A percentile compares a stretch with the other conserved stretches of the same genome.
These are phyloP conservation scores for Plectosphaerella sp. DNA, from an alignment of 2,329 filamentous ascomycete genomes.

Conservation along the genomic window DNA sequence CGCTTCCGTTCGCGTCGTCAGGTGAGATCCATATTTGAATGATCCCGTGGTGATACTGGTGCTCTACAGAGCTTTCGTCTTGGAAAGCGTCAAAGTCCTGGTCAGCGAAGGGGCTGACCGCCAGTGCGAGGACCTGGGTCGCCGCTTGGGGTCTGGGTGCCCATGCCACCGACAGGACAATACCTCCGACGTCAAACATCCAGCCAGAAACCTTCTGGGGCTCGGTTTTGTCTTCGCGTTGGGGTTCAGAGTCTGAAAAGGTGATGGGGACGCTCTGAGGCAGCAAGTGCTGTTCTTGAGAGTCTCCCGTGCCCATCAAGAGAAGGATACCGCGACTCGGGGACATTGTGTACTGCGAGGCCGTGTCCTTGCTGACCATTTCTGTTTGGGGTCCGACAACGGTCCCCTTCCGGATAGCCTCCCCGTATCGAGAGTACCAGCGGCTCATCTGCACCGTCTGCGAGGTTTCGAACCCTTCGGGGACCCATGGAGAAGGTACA, in stretches of 20 bases:
- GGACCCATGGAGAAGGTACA: conserved; percentile 14
- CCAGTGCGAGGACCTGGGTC: conserved; percentile 46
- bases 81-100: conserved; percentile 35
- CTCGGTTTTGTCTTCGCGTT: too few relatives aligned
- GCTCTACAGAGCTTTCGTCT: conserved; percentile 26
- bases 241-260: too few relatives aligned
- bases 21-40: conserved; percentile 45
- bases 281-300: conserved; percentile 24
- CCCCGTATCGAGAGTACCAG: conserved; percentile 9
- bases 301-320: conserved; percentile 24
- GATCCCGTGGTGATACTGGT: conserved; percentile 36
- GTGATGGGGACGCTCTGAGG: conserved; percentile 10
- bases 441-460: conserved; percentile 4
- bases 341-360: conserved; percentile 20
- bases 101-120: conserved; percentile 45
- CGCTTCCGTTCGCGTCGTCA: too few relatives aligned
- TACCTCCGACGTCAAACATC: conserved; percentile 50
- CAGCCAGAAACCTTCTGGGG: conserved; percentile 30
- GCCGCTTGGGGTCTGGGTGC: conserved; percentile 31
- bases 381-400: background rate
- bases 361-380: conserved; percentile 16
- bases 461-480: conserved; percentile 6
- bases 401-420: background rate
- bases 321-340: conserved; percentile 22
- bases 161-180: conserved; percentile 50